These are phyloP conservation scores for Chenopodium album DNA, from an alignment of 148 eudicot genomes.

Conservation along the genomic window DNA sequence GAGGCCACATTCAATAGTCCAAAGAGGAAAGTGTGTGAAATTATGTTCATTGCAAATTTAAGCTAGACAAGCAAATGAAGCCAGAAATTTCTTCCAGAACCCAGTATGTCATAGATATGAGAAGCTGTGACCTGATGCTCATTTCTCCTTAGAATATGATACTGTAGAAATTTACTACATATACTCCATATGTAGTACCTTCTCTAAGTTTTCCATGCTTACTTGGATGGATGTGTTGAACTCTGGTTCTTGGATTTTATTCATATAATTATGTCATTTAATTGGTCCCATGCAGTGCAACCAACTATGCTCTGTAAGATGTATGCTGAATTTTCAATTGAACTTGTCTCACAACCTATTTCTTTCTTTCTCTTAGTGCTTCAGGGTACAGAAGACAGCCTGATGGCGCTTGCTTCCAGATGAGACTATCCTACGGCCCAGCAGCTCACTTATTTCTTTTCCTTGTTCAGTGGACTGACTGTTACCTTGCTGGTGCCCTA, in stretches of 20 bases:
- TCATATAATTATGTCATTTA: neutral
- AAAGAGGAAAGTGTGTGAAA: neutral
- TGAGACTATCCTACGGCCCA: conserved; percentile 84
- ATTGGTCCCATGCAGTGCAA: conserved; percentile 3
- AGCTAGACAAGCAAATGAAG: neutral
- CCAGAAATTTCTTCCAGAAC: neutral
- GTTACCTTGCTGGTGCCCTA: conserved; percentile 82
- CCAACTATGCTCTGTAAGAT: neutral
- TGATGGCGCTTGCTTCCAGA: conserved; percentile 80
- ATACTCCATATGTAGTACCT: neutral
- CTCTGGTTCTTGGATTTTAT: neutral
- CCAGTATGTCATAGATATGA: neutral
- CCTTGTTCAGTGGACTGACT: conserved; percentile 88
- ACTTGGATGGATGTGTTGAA: conserved; percentile 3
- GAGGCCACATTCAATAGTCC: neutral
- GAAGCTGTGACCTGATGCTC: neutral
- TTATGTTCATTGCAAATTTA: neutral
- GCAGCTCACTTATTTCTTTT: conserved; percentile 69
- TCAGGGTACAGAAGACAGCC: conserved; percentile 63
- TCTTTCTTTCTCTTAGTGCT: conserved; percentile 47
- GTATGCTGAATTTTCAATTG: neutral
- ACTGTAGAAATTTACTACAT: too few relatives aligned
- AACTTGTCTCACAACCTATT: neutral
- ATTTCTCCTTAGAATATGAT: neutral
- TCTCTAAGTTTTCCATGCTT: neutral